phyloP scores from a whole-genome alignment of 345 rosid genomes.

The Eucalyptus caleyi region DNA sequence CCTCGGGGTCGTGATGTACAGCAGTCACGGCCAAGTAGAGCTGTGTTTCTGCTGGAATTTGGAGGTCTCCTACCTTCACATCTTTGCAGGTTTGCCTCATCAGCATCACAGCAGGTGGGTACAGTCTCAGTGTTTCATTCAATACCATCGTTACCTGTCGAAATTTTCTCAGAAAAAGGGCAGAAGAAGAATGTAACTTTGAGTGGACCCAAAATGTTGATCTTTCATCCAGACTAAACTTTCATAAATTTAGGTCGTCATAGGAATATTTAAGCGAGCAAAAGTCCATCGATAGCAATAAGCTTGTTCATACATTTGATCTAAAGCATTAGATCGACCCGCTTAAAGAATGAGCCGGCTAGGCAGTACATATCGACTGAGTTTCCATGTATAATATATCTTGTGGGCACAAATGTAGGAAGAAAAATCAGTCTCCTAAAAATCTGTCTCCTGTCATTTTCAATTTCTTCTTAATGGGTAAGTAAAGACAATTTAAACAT shows the following conservation, averaged over 20 bases:
- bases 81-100: constrained; percentile 26
- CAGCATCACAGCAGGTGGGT: constrained; percentile 50
- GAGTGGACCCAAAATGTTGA: not conserved
- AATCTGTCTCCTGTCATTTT: not conserved
- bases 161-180: not conserved
- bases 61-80: constrained; percentile 43
- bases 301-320: not conserved
- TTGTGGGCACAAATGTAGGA: not conserved
- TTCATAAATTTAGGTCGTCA: not conserved
- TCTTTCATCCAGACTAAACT: not conserved
- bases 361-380: not conserved
- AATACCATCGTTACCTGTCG: constrained; percentile 53
- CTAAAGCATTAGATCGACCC: not conserved
- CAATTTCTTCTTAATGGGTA: not conserved
- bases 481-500: not conserved
- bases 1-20: constrained; percentile 42
- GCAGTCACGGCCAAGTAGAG: constrained; percentile 30
- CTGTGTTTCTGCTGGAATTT: constrained; percentile 55
- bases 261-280: not conserved
- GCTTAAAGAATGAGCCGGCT: not conserved
- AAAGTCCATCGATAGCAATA: not conserved
- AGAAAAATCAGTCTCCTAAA: not conserved
- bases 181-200: not conserved
- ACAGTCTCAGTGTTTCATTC: constrained; percentile 63
- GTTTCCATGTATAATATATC: not conserved